Conservation (phyloP, 345 rosid species). For the Linum tenue region DNA sequence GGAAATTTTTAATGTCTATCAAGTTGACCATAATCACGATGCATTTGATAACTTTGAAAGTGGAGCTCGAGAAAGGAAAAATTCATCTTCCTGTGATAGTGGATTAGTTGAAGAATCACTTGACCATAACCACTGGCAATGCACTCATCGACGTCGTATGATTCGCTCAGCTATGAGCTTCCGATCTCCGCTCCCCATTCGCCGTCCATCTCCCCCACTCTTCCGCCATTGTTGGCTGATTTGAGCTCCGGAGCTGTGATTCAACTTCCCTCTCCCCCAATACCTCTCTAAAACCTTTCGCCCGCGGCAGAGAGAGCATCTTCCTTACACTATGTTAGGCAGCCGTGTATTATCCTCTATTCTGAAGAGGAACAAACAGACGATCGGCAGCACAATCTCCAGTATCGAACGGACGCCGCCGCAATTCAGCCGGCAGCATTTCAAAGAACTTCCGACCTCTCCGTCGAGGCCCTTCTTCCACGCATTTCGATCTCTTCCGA, state of each 20-base stretch:
- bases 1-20: too few species aligned
- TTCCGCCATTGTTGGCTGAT: neutral
- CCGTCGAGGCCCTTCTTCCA: neutral
- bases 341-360: neutral
- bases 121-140: too few species aligned
- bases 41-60: too few species aligned
- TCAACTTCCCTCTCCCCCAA: neutral
- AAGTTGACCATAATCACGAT: too few species aligned
- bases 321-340: neutral
- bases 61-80: too few species aligned
- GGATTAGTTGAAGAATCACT: too few species aligned
- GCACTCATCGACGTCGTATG: too few species aligned
- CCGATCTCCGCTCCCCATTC: neutral
- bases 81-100: too few species aligned
- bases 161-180: neutral
- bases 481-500: neutral
- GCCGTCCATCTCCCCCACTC: neutral
- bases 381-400: neutral
- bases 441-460: neutral
- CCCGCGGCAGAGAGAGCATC: too few species aligned
- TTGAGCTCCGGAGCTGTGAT: neutral
- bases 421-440: neutral
- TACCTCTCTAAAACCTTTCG: neutral
- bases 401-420: neutral
- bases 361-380: neutral